Conservation (phyloP, 2,329 filamentous ascomycete genomes). For the Amesomyces nigricolor region DNA sequence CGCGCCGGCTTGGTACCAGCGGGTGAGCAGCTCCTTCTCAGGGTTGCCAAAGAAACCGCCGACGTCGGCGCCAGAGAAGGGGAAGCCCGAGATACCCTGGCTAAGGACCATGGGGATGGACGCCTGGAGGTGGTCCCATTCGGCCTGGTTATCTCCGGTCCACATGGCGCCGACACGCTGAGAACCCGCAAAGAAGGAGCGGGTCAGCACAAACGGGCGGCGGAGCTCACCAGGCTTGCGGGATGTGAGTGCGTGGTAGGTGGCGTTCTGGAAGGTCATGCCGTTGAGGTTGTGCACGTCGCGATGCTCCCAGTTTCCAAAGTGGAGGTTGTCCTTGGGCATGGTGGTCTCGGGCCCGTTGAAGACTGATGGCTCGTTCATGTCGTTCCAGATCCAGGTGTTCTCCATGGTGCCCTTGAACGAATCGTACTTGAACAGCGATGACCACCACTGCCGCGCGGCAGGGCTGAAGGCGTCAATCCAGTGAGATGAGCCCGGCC, state of each 20-base stretch:
- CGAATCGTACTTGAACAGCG: constrained; percentile 76
- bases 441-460: constrained; percentile 84
- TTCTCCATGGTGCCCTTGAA: constrained; percentile 86
- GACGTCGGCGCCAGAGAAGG: constrained; percentile 91
- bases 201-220: constrained; percentile 87
- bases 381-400: constrained; percentile 97
- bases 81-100: constrained; percentile 87
- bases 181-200: constrained; percentile 85
- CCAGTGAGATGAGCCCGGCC: constrained; percentile 96
- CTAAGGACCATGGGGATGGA: constrained; percentile 90
- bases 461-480: constrained; percentile 94
- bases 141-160: constrained; percentile 96
- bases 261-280: constrained; percentile 92
- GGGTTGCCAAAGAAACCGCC: constrained; percentile 98
- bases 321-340: constrained; percentile 95
- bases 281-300: constrained; percentile 96
- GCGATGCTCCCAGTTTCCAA: constrained; percentile 90
- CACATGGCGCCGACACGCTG: constrained; percentile 94
- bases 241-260: constrained; percentile 74
- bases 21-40: constrained; percentile 79
- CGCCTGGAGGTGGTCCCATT: constrained; percentile 84
- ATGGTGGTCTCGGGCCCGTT: constrained; percentile 97
- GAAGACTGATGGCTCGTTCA: constrained; percentile 99
- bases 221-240: constrained; percentile 81
- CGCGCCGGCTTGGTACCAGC: constrained; percentile 94